Evolutionary conservation across 495 filamentous ascomycete species (phyloP), one percentile per base, ranked within the genome.

Genomic region (Podospora fimiseda): DNA sequence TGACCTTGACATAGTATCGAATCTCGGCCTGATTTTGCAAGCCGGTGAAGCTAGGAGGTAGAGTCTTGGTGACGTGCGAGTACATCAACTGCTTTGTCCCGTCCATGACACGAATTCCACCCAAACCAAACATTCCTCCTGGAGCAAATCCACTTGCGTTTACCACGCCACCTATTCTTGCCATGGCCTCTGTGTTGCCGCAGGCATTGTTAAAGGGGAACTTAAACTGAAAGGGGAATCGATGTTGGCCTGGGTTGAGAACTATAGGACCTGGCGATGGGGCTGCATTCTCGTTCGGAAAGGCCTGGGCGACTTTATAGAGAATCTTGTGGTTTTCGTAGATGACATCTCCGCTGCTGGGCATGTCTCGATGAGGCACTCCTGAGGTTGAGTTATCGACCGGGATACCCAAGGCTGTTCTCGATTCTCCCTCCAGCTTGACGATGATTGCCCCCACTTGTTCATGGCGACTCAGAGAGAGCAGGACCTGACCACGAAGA

Each of bases 141-240:
- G 56, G 54, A 21, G 51, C 67, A 20, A 59, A 58, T n/a, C 69
- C 68, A 16, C 65, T 64, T 19, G 69, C n/a, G 50, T 62, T 68
- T 37, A 63, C 68, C 9, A 75, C 44, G 40, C 75, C 77, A 24
- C 74, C 68, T 14, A 73, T 59, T n/a, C 60, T 57, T 42, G 64
- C 60, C 68, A 78, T 78, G 43, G 72, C 71, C 5, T 64, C 64
- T 7, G 65, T 74, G 50, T 80, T 73, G 49, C 74, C 76, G 69
- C 93, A 98, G 23, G 81, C 74, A 66, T 93, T 95, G 72, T 98
- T 96, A 74, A 96, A 88, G 7, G 91, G 90, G 14, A 98, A 74
- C 76, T 95, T 94, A 78, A 98, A 95, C 27, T 78, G 68, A 66
- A 98, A 98, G 2, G 88, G 87, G 67, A 93, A 97, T 61, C 90